phyloP scores from a whole-genome alignment of 2,329 filamentous ascomycete genomes.

The Microcyclospora pomicola region DNA sequence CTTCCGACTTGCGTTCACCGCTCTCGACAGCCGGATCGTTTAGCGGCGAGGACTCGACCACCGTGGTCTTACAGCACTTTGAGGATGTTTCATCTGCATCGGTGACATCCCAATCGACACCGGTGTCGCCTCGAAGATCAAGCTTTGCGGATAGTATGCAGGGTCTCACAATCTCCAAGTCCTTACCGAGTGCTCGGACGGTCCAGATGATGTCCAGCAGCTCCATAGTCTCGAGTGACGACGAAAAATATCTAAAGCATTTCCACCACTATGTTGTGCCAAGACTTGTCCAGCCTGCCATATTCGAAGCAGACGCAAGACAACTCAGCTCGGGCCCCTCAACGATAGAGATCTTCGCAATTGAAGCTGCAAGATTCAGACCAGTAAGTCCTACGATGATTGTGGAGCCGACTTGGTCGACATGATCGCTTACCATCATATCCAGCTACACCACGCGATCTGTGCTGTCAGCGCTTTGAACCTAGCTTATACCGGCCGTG shows the following conservation, averaged over 20 bases:
- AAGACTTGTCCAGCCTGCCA: constrained; percentile 12
- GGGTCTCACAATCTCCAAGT: constrained; percentile 11
- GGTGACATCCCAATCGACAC: constrained; percentile 2
- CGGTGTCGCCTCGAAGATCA: constrained; percentile 2
- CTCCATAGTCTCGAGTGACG: constrained; percentile 1
- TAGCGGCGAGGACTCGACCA: constrained; percentile 29
- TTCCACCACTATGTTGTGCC: constrained; percentile 17
- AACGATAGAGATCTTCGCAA: constrained; percentile 15
- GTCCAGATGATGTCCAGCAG: not conserved
- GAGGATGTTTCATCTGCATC: constrained; percentile 26
- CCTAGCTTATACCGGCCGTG: constrained; percentile 32
- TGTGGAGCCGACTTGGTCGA: too few species aligned
- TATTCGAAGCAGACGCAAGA: constrained; percentile 1
- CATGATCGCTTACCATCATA: too few species aligned
- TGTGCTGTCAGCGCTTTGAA: constrained; percentile 44
- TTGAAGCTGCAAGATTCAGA: constrained; percentile 35
- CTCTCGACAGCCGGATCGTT: constrained; percentile 4
- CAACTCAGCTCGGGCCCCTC: constrained; percentile 5
- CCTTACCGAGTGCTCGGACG: constrained; percentile 4
- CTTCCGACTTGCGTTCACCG: not conserved
- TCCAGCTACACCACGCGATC: constrained; percentile 42
- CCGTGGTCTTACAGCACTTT: constrained; percentile 37
- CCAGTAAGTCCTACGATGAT: constrained; percentile 29
- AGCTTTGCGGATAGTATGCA: constrained; percentile 12
- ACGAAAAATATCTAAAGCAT: constrained; percentile 13